These are phyloP conservation scores for Pythium insidiosum DNA, from an alignment of 352 stramenopile species.

Conservation along the genomic window DNA sequence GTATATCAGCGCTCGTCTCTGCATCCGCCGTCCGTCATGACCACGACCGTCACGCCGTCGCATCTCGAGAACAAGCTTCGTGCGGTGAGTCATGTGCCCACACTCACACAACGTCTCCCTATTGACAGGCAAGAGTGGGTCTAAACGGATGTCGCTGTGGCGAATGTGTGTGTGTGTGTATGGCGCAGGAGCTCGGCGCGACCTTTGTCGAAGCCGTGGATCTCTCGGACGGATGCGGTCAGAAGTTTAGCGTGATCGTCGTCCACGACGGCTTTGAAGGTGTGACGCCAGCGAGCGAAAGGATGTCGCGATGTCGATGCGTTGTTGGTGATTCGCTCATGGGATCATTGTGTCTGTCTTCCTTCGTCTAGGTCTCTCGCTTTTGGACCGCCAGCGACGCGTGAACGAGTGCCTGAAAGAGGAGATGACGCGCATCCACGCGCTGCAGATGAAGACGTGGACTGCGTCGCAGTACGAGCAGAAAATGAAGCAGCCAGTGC, in stretches of 20 bases:
- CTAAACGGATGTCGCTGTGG: not conserved
- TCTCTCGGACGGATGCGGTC: conserved; percentile 74
- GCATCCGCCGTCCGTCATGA: too few species aligned
- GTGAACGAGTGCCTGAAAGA: conserved; percentile 79
- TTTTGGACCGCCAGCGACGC: conserved; percentile 67
- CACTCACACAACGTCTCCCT: not conserved
- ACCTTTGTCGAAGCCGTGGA: conserved; percentile 64
- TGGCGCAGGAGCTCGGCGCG: conserved; percentile 43
- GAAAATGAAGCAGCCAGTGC: conserved; percentile 62
- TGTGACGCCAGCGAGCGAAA: too few species aligned
- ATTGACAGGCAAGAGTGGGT: not conserved
- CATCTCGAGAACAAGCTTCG: conserved; percentile 14
- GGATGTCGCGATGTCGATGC: not conserved
- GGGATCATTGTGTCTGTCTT: not conserved
- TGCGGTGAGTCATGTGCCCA: conserved; percentile 6
- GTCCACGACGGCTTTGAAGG: conserved; percentile 77
- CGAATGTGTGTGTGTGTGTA: not conserved
- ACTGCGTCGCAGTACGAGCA: conserved; percentile 75
- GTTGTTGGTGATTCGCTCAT: not conserved
- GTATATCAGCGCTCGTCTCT: too few species aligned
- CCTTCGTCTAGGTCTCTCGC: conserved; percentile 34
- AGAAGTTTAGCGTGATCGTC: conserved; percentile 80
- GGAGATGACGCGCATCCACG: conserved; percentile 80
- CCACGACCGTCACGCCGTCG: conserved; percentile 9
- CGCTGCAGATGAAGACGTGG: conserved; percentile 84